Evolutionary conservation across 805 yeast genomes (phyloP).

Genomic region (Myxozyma lipomycoides): DNA sequence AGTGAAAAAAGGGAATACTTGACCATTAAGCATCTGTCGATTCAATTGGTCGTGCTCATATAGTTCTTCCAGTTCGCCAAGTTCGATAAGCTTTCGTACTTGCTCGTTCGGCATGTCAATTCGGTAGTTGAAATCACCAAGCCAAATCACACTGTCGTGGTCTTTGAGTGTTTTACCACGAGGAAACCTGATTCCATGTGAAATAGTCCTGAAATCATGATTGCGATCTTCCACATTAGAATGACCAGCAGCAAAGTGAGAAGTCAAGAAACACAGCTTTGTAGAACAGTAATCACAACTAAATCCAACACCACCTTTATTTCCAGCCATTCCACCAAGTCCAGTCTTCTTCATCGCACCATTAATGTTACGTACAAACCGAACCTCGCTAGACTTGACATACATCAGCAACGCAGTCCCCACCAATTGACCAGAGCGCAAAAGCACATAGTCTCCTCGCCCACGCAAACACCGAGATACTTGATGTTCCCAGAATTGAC

Average conservation of each 20-base stretch:
- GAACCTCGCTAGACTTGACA: constrained; percentile 56
- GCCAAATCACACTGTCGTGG: constrained; percentile 86
- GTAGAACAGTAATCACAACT: constrained; percentile 79
- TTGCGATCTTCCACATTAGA: constrained; percentile 78
- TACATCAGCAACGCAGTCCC: constrained; percentile 77
- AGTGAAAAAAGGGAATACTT: constrained; percentile 67
- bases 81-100: constrained; percentile 54
- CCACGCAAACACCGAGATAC: constrained; percentile 61
- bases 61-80: constrained; percentile 47
- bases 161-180: constrained; percentile 72
- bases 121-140: constrained; percentile 92
- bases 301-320: constrained; percentile 94
- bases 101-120: constrained; percentile 66
- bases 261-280: constrained; percentile 76
- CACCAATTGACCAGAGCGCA: constrained; percentile 86
- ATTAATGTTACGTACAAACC: constrained; percentile 71
- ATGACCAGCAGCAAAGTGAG: constrained; percentile 92
- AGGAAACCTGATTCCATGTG: constrained; percentile 71
- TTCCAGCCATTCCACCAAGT: constrained; percentile 93
- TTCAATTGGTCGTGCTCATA: constrained; percentile 74
- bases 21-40: constrained; percentile 64
- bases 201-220: constrained; percentile 72
- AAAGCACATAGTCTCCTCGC: constrained; percentile 54
- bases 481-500: constrained; percentile 71
- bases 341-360: constrained; percentile 97